Conservation (phyloP, 768 basidiomycete genomes). For the Lentinula aciculospora region DNA sequence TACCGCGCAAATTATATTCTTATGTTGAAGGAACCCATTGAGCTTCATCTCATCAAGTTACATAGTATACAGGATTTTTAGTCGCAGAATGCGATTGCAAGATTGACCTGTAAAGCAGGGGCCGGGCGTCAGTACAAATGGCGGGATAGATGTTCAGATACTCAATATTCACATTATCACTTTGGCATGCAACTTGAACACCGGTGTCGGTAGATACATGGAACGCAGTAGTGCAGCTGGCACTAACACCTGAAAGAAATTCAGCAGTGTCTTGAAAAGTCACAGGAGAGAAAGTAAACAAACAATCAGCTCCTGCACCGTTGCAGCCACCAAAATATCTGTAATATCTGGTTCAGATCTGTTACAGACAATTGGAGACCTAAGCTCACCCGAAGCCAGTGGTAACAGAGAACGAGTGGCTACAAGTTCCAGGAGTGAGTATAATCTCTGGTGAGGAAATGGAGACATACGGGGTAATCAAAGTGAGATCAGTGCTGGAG, state of each 20-base stretch:
- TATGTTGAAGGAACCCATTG: no score
- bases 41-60: no score
- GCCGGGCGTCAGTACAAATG: no score
- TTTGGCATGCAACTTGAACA: constrained; percentile 28
- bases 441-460: neutral
- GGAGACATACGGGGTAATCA: constrained; percentile 25
- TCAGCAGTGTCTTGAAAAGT: neutral
- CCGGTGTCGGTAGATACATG: constrained; percentile 18
- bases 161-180: constrained; percentile 18
- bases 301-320: constrained; percentile 21
- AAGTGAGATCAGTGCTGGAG: constrained; percentile 28
- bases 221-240: constrained; percentile 27
- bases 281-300: neutral
- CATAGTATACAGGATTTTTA: no score
- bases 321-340: constrained; percentile 25
- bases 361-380: no score
- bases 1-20: no score
- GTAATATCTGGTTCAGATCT: no score
- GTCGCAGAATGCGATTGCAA: constrained; percentile 7
- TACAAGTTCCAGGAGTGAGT: constrained; percentile 1
- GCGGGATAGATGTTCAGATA: neutral
- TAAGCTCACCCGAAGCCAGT: constrained; percentile 24
- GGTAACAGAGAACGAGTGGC: constrained; percentile 29
- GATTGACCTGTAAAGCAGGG: neutral
- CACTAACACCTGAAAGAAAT: constrained; percentile 17